phyloP scores from a whole-genome alignment of 257 asterid species.

The Nicotiana tomentosiformis region DNA sequence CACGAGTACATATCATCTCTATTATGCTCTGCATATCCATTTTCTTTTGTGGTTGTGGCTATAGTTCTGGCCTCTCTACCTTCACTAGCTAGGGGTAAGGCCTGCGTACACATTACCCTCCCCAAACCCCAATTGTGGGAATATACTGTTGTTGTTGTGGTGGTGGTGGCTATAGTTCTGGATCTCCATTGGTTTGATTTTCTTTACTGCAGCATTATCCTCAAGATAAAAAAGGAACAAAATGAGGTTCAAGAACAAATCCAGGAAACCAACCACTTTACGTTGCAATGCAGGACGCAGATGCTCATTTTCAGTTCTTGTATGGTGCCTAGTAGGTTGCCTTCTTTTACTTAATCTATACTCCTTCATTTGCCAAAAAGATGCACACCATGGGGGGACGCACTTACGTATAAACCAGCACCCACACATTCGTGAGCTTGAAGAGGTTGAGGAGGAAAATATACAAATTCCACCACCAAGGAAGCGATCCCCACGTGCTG shows the following conservation, averaged over 20 bases:
- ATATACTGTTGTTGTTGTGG: neutral
- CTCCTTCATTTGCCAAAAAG: constrained; percentile 34
- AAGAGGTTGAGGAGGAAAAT: constrained; percentile 79
- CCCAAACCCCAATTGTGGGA: no score
- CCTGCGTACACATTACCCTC: no score
- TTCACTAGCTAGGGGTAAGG: no score
- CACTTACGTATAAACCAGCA: constrained; percentile 20
- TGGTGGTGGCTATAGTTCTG: constrained; percentile 34
- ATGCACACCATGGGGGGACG: constrained; percentile 20
- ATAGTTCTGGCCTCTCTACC: constrained; percentile 24
- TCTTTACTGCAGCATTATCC: constrained; percentile 47
- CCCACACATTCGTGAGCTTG: constrained; percentile 55
- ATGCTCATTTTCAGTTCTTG: constrained; percentile 38
- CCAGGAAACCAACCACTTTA: constrained; percentile 59
- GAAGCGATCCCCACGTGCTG: constrained; percentile 87
- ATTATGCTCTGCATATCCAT: neutral
- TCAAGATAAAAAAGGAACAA: constrained; percentile 52
- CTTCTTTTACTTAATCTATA: constrained; percentile 59
- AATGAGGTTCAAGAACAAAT: constrained; percentile 73
- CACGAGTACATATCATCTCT: neutral
- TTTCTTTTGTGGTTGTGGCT: constrained; percentile 15
- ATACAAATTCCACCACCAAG: constrained; percentile 75
- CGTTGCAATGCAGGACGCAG: constrained; percentile 82
- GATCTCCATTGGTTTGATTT: constrained; percentile 35
- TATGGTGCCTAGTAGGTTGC: constrained; percentile 67